Evolutionary conservation across 2,329 filamentous ascomycete species (phyloP).

Genomic region (Trichophyton schoenleinii): DNA sequence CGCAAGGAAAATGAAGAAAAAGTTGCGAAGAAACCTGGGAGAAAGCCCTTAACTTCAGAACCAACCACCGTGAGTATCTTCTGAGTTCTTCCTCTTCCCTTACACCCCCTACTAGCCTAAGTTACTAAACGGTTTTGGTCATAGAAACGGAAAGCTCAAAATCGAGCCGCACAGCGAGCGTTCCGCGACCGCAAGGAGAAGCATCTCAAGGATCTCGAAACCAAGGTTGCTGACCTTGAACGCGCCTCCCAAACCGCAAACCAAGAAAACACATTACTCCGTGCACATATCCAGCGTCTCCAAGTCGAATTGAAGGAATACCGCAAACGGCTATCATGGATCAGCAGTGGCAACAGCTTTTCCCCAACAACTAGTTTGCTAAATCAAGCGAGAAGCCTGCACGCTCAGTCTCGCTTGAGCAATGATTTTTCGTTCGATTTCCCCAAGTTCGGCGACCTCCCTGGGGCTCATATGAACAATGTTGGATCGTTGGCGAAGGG

Average conservation of each 20-base stretch:
- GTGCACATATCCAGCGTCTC: slow-evolving; percentile 78
- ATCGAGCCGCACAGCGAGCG: slow-evolving; percentile 79
- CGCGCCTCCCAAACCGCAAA: slow-evolving; percentile 72
- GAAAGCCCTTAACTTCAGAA: slow-evolving; percentile 90
- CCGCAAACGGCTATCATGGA: slow-evolving; percentile 66
- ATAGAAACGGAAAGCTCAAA: slow-evolving; percentile 67
- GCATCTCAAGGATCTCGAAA: slow-evolving; percentile 42
- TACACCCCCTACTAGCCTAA: neutral
- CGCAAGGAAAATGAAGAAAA: slow-evolving; percentile 78
- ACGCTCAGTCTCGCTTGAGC: slow-evolving; percentile 49
- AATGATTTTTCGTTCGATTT: slow-evolving; percentile 93
- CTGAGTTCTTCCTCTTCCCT: slow-evolving; percentile 3
- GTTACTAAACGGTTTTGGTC: slow-evolving; percentile 13
- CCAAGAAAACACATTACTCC: slow-evolving; percentile 72
- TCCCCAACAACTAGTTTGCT: slow-evolving; percentile 35
- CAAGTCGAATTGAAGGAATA: slow-evolving; percentile 79
- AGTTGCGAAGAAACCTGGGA: slow-evolving; percentile 83
- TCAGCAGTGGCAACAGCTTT: slow-evolving; percentile 35
- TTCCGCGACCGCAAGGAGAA: slow-evolving; percentile 93
- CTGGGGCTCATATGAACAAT: slow-evolving; percentile 41
- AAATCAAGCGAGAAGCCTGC: slow-evolving; percentile 37
- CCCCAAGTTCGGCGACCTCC: slow-evolving; percentile 74
- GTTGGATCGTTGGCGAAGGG: neutral
- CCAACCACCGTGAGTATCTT: slow-evolving; percentile 71
- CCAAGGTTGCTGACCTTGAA: slow-evolving; percentile 53